phyloP scores from a whole-genome alignment of 148 eudicot species.

The Limonium bicolor region DNA sequence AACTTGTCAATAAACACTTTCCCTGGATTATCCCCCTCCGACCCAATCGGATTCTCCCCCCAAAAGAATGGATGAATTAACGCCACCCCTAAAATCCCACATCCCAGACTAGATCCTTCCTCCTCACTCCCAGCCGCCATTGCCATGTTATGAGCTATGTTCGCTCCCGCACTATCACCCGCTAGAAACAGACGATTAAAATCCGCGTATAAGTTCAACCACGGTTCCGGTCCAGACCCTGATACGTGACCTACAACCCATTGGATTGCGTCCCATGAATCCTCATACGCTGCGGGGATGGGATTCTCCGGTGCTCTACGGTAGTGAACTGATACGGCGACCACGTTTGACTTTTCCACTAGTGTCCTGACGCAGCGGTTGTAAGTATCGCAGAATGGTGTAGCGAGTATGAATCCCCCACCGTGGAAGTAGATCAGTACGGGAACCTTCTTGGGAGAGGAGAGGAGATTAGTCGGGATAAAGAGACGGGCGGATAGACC shows the following conservation, averaged over 20 bases:
- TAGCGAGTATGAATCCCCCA: conserved; percentile 1
- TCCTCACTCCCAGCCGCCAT: conserved; percentile 8
- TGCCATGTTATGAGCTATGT: conserved; percentile 9
- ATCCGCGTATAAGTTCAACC: conserved; percentile 1
- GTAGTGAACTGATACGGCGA: conserved; percentile 2
- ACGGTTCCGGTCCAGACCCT: conserved; percentile 9
- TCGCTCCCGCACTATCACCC: conserved; percentile 19
- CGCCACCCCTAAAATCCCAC: conserved; percentile 3
- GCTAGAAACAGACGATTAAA: conserved; percentile 6
- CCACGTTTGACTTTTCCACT: conserved; percentile 1
- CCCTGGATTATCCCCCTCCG: background rate
- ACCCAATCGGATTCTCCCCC: background rate
- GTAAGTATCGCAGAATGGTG: background rate
- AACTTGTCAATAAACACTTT: background rate
- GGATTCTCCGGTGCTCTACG: background rate
- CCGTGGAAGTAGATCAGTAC: conserved; percentile 3
- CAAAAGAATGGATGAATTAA: background rate
- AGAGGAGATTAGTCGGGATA: conserved; percentile 1
- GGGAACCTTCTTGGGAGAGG: background rate
- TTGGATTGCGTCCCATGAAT: conserved; percentile 2
- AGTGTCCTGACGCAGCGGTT: background rate
- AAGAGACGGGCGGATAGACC: conserved; percentile 4
- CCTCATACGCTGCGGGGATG: conserved; percentile 1
- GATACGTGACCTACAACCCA: conserved; percentile 2
- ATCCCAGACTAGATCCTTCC: background rate